phyloP scores from a whole-genome alignment of 2,329 filamentous ascomycete genomes.

The Ustilaginoidea virens region DNA sequence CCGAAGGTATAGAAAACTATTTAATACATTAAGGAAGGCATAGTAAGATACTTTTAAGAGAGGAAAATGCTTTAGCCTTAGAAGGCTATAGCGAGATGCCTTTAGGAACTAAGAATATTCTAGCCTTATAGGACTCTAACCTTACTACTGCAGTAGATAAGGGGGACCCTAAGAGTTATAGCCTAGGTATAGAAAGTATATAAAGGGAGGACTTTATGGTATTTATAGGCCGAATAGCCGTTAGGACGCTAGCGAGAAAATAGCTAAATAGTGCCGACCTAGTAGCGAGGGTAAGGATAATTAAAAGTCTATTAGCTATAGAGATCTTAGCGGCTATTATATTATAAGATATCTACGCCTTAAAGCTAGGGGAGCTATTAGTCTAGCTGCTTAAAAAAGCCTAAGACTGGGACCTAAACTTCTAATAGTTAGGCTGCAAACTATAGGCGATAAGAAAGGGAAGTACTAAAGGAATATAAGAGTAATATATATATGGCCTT shows the following conservation, averaged over 20 bases:
- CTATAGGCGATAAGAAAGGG: neutral
- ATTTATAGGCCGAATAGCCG: neutral
- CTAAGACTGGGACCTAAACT: no score
- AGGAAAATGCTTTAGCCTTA: no score
- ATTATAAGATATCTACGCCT: neutral
- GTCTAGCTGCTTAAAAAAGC: neutral
- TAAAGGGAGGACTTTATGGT: neutral
- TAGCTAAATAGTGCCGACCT: neutral
- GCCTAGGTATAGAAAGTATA: no score
- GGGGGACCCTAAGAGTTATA: no score
- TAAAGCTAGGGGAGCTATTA: neutral
- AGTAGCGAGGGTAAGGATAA: no score
- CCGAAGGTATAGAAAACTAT: no score
- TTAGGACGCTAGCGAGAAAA: neutral
- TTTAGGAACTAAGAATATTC: neutral
- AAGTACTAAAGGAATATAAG: neutral
- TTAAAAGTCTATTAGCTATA: no score
- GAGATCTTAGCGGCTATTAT: neutral
- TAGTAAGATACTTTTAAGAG: neutral
- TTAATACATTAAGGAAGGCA: neutral
- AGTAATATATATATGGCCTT: no score
- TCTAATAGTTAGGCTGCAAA: no score
- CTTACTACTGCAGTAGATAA: no score
- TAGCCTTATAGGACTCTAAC: neutral
- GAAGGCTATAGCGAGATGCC: no score